phyloP scores from a whole-genome alignment of 768 basidiomycete species.

The Butyriboletus loyo region DNA sequence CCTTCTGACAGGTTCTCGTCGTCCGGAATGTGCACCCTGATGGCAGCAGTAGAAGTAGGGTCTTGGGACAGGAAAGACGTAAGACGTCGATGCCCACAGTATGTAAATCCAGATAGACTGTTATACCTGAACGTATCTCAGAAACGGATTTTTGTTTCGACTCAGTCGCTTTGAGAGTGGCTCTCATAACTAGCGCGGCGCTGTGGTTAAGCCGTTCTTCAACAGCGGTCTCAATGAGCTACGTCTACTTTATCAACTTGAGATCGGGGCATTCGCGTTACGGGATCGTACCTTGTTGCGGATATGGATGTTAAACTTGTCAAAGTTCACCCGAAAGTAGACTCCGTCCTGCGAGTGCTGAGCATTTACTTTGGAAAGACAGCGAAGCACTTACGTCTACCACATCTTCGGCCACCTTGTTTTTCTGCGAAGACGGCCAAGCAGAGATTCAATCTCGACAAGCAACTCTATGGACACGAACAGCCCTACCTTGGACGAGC shows the following conservation, averaged over 20 bases:
- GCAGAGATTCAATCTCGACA: constrained; percentile 23
- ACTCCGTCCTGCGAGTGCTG: constrained; percentile 52
- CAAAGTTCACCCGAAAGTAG: constrained; percentile 85
- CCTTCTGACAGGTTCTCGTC: constrained; percentile 60
- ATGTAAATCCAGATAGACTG: neutral
- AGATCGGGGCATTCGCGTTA: neutral
- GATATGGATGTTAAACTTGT: constrained; percentile 82
- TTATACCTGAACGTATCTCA: constrained; percentile 63
- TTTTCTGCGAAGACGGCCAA: constrained; percentile 36
- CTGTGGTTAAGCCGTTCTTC: constrained; percentile 77
- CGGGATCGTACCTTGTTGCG: constrained; percentile 68
- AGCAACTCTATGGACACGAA: neutral
- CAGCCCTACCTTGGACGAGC: constrained; percentile 50
- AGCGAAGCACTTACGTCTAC: constrained; percentile 59
- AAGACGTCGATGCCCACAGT: neutral
- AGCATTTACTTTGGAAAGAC: neutral
- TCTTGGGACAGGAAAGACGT: constrained; percentile 37
- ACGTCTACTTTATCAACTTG: constrained; percentile 13
- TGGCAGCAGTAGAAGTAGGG: constrained; percentile 61
- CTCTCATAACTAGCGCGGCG: constrained; percentile 68
- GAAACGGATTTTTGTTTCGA: constrained; percentile 54
- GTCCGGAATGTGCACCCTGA: constrained; percentile 62
- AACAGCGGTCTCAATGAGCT: constrained; percentile 79
- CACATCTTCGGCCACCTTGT: constrained; percentile 43
- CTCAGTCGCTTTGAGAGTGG: constrained; percentile 69